phyloP scores from a whole-genome alignment of 495 filamentous ascomycete species.

The Venustampulla echinocandica region DNA sequence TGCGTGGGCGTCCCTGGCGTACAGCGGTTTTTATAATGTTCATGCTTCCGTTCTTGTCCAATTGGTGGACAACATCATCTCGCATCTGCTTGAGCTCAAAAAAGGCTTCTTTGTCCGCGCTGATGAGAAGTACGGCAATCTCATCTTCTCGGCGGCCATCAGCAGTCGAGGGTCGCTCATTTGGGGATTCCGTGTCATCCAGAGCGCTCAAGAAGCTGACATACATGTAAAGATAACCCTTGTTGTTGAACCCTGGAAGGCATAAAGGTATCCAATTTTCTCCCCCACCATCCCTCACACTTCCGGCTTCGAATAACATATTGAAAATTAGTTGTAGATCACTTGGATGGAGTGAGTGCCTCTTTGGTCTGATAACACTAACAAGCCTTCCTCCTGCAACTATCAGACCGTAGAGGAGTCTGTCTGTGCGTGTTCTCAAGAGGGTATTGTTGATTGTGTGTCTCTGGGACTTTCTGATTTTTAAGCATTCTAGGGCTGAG shows the following conservation, averaged over 20 bases:
- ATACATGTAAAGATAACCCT: slow-evolving; percentile 98
- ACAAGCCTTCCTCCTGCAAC: slow-evolving; percentile 92
- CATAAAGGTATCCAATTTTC: slow-evolving; percentile 98
- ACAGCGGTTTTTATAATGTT: slow-evolving; percentile 66
- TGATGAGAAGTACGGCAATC: slow-evolving; percentile 87
- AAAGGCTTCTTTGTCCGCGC: slow-evolving; percentile 85
- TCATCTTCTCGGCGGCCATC: slow-evolving; percentile 46
- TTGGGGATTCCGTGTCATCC: slow-evolving; percentile 10
- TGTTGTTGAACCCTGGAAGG: slow-evolving; percentile 93
- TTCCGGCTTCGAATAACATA: slow-evolving; percentile 95
- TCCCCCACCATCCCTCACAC: slow-evolving; percentile 74
- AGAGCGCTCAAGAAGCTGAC: slow-evolving; percentile 69
- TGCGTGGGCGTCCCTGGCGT: slow-evolving; percentile 55
- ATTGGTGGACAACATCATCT: slow-evolving; percentile 62
- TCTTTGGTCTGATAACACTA: slow-evolving; percentile 85
- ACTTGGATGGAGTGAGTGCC: slow-evolving; percentile 90
- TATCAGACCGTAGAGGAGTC: slow-evolving; percentile 85
- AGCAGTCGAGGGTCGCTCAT: slow-evolving; percentile 11
- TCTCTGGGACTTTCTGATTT: slow-evolving; percentile 77
- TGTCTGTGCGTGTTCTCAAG: slow-evolving; percentile 62
- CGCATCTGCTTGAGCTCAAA: slow-evolving; percentile 83
- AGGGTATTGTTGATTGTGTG: slow-evolving; percentile 79
- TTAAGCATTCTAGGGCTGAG: slow-evolving; percentile 84
- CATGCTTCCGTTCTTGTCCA: slow-evolving; percentile 68
- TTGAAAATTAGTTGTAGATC: slow-evolving; percentile 97